Conservation (phyloP, 805 yeast genomes). For the Candida piceae region DNA sequence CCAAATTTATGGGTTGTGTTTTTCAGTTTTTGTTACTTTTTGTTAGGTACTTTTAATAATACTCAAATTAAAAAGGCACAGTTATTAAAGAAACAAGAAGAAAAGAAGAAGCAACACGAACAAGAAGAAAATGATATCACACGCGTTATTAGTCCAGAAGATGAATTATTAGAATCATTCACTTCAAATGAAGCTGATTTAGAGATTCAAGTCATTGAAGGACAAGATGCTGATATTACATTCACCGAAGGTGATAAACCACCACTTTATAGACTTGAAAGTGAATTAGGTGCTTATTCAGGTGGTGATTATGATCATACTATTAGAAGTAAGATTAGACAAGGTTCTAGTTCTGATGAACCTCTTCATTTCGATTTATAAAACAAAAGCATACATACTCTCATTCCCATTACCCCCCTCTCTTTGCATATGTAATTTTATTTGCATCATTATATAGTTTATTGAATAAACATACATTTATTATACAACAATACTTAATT, state of each 20-base stretch:
- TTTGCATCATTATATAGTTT: too few relatives aligned
- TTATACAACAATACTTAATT: too few relatives aligned
- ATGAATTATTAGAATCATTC: constrained; percentile 5
- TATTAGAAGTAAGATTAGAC: constrained; percentile 3
- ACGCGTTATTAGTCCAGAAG: constrained; percentile 1
- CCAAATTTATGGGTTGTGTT: constrained; percentile 65
- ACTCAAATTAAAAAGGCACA: constrained; percentile 39
- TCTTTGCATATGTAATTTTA: background rate
- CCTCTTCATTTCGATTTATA: constrained; percentile 5
- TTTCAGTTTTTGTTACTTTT: constrained; percentile 51
- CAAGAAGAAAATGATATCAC: too few relatives aligned
- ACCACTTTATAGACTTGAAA: background rate
- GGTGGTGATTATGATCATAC: background rate
- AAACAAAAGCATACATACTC: too few relatives aligned
- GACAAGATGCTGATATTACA: constrained; percentile 6
- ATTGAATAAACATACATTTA: too few relatives aligned
- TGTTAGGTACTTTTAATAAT: constrained; percentile 60
- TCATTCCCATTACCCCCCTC: too few relatives aligned
- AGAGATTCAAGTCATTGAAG: constrained; percentile 12
- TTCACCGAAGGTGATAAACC: constrained; percentile 5
- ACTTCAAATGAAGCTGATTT: constrained; percentile 8
- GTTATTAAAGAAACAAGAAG: constrained; percentile 9
- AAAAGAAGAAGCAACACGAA: constrained; percentile 2
- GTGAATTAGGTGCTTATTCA: constrained; percentile 1
- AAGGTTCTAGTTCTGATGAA: constrained; percentile 6